phyloP scores from a whole-genome alignment of 148 eudicot genomes.

The Bassia scoparia region DNA sequence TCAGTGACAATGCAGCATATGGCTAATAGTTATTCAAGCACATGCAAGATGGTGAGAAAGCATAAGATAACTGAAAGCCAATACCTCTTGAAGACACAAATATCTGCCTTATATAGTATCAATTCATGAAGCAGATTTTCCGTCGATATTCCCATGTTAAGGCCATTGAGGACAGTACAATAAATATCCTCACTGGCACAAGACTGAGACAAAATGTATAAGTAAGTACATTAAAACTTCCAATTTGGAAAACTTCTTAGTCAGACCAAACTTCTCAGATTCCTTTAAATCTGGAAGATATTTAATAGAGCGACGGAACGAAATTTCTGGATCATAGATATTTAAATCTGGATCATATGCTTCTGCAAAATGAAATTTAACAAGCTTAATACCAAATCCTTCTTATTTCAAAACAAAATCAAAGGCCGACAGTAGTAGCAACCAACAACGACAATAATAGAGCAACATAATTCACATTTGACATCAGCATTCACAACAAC shows the following conservation, averaged over 20 bases:
- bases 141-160: constrained; percentile 83
- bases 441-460: too few species aligned
- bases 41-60: background rate
- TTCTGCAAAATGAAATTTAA: background rate
- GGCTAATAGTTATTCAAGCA: background rate
- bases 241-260: constrained; percentile 31
- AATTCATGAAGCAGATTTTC: constrained; percentile 72
- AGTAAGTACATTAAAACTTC: constrained; percentile 63
- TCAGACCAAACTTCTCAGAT: constrained; percentile 1
- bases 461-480: too few species aligned
- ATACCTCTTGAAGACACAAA: constrained; percentile 96
- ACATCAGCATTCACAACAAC: too few species aligned
- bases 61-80: background rate
- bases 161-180: constrained; percentile 84
- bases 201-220: constrained; percentile 69
- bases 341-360: constrained; percentile 25
- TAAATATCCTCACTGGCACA: constrained; percentile 48
- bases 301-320: constrained; percentile 17
- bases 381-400: too few species aligned
- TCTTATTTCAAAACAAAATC: too few species aligned
- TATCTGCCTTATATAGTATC: constrained; percentile 69
- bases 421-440: too few species aligned
- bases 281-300: constrained; percentile 18
- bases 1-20: constrained; percentile 60
- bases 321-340: too few species aligned